Base-by-base conservation (phyloP, 2,329 filamentous ascomycete genomes). In the Cladosporium cucumerinum region DNA sequence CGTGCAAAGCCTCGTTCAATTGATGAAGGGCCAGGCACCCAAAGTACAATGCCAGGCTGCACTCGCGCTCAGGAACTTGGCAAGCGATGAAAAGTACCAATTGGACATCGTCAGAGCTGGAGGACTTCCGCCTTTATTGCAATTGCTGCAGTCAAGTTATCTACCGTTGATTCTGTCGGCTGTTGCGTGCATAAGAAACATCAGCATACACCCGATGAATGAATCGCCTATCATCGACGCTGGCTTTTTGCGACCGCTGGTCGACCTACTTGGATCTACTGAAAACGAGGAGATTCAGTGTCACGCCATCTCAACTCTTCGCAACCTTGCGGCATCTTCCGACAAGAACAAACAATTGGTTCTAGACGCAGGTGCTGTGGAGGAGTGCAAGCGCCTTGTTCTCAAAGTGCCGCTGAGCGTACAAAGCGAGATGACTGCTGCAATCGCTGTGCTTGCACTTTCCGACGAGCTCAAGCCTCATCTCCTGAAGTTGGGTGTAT, bases 201-300 rank as follows among this genome's bases (percentile, higher is more conserved):
- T 99, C 70, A 98, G 94, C 65, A 99, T 99, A 70, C 95, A 99
- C 76, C 95, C 95, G 21, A 84, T 94, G 74, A 99, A 99, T 79
- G 95, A 99, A 79, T 97, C 94, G 12, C 95, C 95, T 0, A 99
- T 99, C 69, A 99, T 99, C 73, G 95, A 99, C 74, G 94, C 94
- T 48, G 95, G 94, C 65, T 99, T 99, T 78, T 80, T 99, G 66
- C 93, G 93, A 76, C 95, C 95, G 0, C 81, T 99, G 63, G 95
- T 99, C 26, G 93, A 98, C 70, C 85, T 99, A 1, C 85, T 99
- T 8, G 94, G 95, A 60, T 96, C 93, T 11, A 97, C 93, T 0
- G 94, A 98, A 72, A 97, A 97, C 75, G 95, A 99, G 78, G 95
- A 99, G 76, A 99, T 99, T 60, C 95, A 99, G 77, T 99, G 95